phyloP scores from a whole-genome alignment of 371 early-diverging fungal species.

The Mucor ambiguus region DNA sequence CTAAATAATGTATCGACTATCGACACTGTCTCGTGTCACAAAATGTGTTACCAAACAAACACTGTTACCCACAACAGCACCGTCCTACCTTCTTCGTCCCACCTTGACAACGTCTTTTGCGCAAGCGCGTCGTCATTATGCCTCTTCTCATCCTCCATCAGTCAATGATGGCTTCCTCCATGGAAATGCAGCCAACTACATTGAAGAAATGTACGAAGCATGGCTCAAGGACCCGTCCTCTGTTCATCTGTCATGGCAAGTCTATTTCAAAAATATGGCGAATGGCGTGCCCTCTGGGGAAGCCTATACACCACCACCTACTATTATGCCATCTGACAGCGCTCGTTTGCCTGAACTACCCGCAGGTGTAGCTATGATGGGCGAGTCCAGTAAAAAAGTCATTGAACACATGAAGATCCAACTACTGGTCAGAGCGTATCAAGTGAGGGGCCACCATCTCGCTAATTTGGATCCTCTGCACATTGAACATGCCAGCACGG shows the following conservation, averaged over 20 bases:
- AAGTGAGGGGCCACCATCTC: slow-evolving; percentile 94
- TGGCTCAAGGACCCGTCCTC: slow-evolving; percentile 91
- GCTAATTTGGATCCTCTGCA: slow-evolving; percentile 93
- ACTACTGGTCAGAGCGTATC: slow-evolving; percentile 93
- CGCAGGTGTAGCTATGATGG: slow-evolving; percentile 21
- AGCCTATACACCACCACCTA: slow-evolving; percentile 87
- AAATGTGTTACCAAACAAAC: slow-evolving; percentile 24
- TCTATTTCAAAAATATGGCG: slow-evolving; percentile 91
- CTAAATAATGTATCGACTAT: slow-evolving; percentile 37
- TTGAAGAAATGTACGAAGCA: slow-evolving; percentile 95
- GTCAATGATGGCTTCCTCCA: slow-evolving; percentile 48
- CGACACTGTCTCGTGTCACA: slow-evolving; percentile 21
- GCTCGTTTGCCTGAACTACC: slow-evolving; percentile 68
- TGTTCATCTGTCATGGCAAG: slow-evolving; percentile 97
- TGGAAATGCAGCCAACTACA: slow-evolving; percentile 81
- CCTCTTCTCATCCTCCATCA: background rate
- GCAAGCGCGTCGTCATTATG: slow-evolving; percentile 1
- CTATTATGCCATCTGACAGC: slow-evolving; percentile 68
- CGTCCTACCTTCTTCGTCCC: slow-evolving; percentile 25
- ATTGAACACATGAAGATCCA: slow-evolving; percentile 98
- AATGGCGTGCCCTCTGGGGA: slow-evolving; percentile 66
- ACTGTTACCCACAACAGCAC: slow-evolving; percentile 16
- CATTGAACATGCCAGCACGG: slow-evolving; percentile 66
- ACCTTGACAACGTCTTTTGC: slow-evolving; percentile 26
- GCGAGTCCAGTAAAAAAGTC: slow-evolving; percentile 59